Conservation (phyloP, 257 asterid genomes). For the Coffea eugenioides region DNA sequence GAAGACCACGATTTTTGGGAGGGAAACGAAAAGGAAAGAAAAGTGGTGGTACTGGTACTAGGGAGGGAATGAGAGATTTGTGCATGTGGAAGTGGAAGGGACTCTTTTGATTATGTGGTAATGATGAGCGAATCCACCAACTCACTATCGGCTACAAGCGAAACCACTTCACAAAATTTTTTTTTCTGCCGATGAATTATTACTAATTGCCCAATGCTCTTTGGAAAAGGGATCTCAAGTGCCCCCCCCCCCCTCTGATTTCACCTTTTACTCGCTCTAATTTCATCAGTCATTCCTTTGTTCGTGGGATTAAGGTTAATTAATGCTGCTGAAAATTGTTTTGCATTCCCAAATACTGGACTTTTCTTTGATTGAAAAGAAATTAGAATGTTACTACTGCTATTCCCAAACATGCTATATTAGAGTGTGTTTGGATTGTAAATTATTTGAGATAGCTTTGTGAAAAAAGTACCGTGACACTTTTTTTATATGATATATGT, state of each 20-base stretch:
- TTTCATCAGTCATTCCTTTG: not conserved
- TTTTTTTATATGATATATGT: too few species aligned
- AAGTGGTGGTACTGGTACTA: not conserved
- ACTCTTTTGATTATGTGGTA: constrained; percentile 40
- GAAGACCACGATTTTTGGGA: constrained; percentile 7
- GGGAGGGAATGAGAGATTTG: not conserved
- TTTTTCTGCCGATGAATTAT: not conserved
- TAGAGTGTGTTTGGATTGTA: too few species aligned
- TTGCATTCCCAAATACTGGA: too few species aligned
- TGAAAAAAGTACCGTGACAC: too few species aligned
- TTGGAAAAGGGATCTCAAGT: not conserved
- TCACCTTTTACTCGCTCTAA: constrained; percentile 14
- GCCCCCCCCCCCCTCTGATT: constrained; percentile 7
- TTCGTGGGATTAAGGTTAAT: not conserved
- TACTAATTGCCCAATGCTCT: not conserved
- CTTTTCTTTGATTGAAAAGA: too few species aligned
- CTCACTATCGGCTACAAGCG: not conserved
- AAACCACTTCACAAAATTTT: not conserved
- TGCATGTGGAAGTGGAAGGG: constrained; percentile 23
- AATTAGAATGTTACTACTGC: too few species aligned
- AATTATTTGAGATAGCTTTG: too few species aligned
- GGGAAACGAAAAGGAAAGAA: constrained; percentile 13
- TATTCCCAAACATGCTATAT: too few species aligned
- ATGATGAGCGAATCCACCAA: constrained; percentile 46
- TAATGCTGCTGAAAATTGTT: not conserved